phyloP scores from a whole-genome alignment of 257 asterid species.

The Apocynum venetum region DNA sequence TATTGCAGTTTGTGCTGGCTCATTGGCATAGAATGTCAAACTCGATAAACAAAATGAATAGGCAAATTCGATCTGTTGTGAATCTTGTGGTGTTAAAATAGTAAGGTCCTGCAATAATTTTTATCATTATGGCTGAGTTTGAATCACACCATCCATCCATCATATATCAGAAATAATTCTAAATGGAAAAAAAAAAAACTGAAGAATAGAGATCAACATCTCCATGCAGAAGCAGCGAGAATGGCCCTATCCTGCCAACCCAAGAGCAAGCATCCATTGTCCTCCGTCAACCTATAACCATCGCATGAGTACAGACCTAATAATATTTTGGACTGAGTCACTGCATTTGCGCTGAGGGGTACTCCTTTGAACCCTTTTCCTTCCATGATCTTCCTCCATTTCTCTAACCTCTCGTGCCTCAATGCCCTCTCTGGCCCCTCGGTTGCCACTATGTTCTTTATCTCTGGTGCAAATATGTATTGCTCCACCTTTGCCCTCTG shows the following conservation, averaged over 20 bases:
- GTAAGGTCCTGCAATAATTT: too few species aligned
- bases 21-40: background rate
- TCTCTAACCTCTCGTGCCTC: slow-evolving; percentile 77
- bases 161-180: too few species aligned
- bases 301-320: slow-evolving; percentile 76
- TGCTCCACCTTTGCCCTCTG: slow-evolving; percentile 85
- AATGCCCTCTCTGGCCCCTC: slow-evolving; percentile 61
- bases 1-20: background rate
- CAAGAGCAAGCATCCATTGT: slow-evolving; percentile 68
- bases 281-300: slow-evolving; percentile 77
- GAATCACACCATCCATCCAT: too few species aligned
- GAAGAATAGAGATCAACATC: slow-evolving; percentile 35
- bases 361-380: slow-evolving; percentile 75
- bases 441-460: slow-evolving; percentile 59
- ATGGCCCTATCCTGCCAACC: slow-evolving; percentile 88
- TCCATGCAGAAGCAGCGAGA: slow-evolving; percentile 87
- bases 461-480: slow-evolving; percentile 71
- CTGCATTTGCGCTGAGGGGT: slow-evolving; percentile 61
- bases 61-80: background rate
- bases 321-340: slow-evolving; percentile 72
- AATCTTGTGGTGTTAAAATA: too few species aligned
- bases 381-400: slow-evolving; percentile 82
- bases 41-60: background rate
- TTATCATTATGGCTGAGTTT: too few species aligned
- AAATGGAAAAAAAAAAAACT: background rate